Conservation (phyloP, 768 basidiomycete genomes). For the Macrolepiota albuminosa region DNA sequence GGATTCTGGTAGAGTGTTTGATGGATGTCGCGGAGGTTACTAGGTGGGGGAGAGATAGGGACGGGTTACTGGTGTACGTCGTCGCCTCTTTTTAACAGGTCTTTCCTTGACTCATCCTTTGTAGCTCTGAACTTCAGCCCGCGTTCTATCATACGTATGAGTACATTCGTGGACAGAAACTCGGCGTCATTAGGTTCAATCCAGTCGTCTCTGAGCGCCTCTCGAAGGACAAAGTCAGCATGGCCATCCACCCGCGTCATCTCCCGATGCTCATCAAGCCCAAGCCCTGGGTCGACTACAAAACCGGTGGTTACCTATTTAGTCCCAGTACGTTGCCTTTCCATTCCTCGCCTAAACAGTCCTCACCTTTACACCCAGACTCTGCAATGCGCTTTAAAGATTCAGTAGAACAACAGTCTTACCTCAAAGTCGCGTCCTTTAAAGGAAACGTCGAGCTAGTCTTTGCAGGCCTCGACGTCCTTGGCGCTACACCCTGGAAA, state of each 20-base stretch:
- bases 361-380: slow-evolving; percentile 30
- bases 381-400: slow-evolving; percentile 92
- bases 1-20: slow-evolving; percentile 75
- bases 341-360: background rate
- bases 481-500: slow-evolving; percentile 86
- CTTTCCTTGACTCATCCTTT: slow-evolving; percentile 6
- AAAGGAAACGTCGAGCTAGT: slow-evolving; percentile 78
- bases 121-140: slow-evolving; percentile 73
- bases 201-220: slow-evolving; percentile 73
- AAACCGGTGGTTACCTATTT: slow-evolving; percentile 80
- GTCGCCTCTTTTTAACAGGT: background rate
- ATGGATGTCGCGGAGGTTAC: slow-evolving; percentile 81
- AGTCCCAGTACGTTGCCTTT: slow-evolving; percentile 53
- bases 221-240: slow-evolving; percentile 63
- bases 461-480: slow-evolving; percentile 84
- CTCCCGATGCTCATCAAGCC: slow-evolving; percentile 94
- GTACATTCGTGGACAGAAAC: slow-evolving; percentile 86
- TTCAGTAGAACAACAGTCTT: slow-evolving; percentile 73
- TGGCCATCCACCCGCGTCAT: slow-evolving; percentile 86
- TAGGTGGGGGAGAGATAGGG: slow-evolving; percentile 51
- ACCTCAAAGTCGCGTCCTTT: slow-evolving; percentile 70
- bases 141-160: slow-evolving; percentile 93
- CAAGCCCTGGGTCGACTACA: slow-evolving; percentile 75
- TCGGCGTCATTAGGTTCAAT: slow-evolving; percentile 90
- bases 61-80: slow-evolving; percentile 57